Conservation (phyloP, 306 rosid genomes). For the Castanea crenata region DNA sequence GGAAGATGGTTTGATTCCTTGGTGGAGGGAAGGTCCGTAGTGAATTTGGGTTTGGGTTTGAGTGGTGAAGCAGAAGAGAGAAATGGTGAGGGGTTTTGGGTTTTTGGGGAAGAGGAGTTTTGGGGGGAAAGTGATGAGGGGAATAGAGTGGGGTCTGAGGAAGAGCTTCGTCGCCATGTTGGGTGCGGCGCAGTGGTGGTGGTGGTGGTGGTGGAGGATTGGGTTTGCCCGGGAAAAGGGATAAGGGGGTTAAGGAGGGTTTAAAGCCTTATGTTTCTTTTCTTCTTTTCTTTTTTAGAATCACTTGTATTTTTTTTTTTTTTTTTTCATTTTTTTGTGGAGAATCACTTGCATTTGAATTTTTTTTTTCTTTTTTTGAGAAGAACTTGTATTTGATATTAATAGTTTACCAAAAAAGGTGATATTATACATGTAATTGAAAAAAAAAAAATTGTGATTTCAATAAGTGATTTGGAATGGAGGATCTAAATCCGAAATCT, state of each 20-base stretch:
- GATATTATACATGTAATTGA: too few species aligned
- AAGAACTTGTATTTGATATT: too few species aligned
- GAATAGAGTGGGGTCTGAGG: slow-evolving; percentile 34
- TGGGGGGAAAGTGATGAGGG: slow-evolving; percentile 25
- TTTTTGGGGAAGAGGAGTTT: slow-evolving; percentile 22
- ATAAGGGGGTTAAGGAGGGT: neutral
- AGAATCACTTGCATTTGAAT: too few species aligned
- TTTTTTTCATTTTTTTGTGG: too few species aligned
- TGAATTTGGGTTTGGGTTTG: slow-evolving; percentile 7
- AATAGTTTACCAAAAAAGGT: too few species aligned
- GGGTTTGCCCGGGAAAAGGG: neutral
- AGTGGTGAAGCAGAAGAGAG: slow-evolving; percentile 18
- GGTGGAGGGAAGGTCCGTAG: slow-evolving; percentile 81
- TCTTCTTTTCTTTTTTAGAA: neutral
- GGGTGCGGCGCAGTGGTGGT: neutral
- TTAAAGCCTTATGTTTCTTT: neutral
- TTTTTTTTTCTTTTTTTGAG: too few species aligned
- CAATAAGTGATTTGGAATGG: too few species aligned
- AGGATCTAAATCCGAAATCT: too few species aligned
- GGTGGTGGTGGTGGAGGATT: neutral
- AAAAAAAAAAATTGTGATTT: too few species aligned
- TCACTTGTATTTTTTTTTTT: too few species aligned
- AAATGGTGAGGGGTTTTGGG: slow-evolving; percentile 21
- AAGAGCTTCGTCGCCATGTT: slow-evolving; percentile 34
- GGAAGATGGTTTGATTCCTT: slow-evolving; percentile 40